phyloP scores from a whole-genome alignment of 2,329 filamentous ascomycete species.

The Zymoseptoria crescenta region DNA sequence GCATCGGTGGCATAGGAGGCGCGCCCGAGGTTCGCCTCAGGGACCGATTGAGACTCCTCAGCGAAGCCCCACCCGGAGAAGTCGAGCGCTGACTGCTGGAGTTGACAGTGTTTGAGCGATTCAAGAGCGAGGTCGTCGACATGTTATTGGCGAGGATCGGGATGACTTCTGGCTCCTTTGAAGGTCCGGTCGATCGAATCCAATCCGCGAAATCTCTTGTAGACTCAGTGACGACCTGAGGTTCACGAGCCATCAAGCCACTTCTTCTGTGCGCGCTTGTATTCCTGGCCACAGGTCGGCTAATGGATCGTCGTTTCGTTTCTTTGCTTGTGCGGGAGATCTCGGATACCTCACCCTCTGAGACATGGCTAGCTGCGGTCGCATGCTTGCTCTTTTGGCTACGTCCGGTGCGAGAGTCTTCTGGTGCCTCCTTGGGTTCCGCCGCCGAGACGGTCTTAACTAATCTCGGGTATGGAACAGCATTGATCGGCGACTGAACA shows the following conservation, averaged over 20 bases:
- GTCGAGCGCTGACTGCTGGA: conserved; percentile 16
- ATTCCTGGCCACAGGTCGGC: conserved; percentile 26
- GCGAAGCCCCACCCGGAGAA: conserved; percentile 16
- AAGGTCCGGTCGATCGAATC: conserved; percentile 73
- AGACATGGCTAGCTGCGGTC: conserved; percentile 9
- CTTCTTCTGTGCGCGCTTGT: conserved; percentile 24
- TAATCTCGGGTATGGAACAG: conserved; percentile 7
- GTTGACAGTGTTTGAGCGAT: background rate
- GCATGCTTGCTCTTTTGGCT: conserved; percentile 17
- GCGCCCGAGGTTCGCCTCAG: conserved; percentile 11
- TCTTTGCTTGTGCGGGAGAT: conserved; percentile 6
- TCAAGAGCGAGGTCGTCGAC: conserved; percentile 20
- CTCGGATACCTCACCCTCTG: conserved; percentile 8
- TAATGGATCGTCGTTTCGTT: conserved; percentile 24
- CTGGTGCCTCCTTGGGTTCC: background rate
- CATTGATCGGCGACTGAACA: conserved; percentile 7
- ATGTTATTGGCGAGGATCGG: conserved; percentile 15
- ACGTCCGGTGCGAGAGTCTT: conserved; percentile 14
- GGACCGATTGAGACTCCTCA: conserved; percentile 14
- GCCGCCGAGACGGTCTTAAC: background rate
- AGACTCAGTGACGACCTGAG: conserved; percentile 62
- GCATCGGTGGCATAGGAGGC: conserved; percentile 23
- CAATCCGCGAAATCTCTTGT: conserved; percentile 82
- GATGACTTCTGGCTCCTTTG: conserved; percentile 20
- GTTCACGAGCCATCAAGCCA: conserved; percentile 56